A percentile compares a stretch with the other conserved stretches of the same genome.
These are phyloP conservation scores for Diddensiella santjacobensis DNA, from an alignment of 805 yeast species.

Conservation along the genomic window DNA sequence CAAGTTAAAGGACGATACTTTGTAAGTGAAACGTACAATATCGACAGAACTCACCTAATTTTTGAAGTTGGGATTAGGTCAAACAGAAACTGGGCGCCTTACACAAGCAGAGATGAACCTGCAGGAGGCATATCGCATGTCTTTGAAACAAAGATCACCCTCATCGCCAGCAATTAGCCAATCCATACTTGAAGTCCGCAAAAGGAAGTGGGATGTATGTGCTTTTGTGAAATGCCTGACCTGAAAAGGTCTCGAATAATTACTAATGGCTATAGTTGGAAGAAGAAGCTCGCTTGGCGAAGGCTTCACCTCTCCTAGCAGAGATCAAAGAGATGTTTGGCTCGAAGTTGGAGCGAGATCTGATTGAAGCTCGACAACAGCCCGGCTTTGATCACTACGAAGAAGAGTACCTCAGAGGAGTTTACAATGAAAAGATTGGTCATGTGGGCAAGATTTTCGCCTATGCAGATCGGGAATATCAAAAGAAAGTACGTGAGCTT, in stretches of 20 bases:
- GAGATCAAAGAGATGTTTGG: slow-evolving; percentile 26
- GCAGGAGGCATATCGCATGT: slow-evolving; percentile 28
- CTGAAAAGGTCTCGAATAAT: not conserved
- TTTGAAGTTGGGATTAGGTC: slow-evolving; percentile 27
- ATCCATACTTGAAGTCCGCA: slow-evolving; percentile 25
- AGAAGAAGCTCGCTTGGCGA: slow-evolving; percentile 25
- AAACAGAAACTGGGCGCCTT: slow-evolving; percentile 27
- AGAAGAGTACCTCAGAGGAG: slow-evolving; percentile 19
- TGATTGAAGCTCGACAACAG: slow-evolving; percentile 15
- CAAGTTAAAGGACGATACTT: slow-evolving; percentile 28
- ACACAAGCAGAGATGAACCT: slow-evolving; percentile 27
- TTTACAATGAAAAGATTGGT: slow-evolving; percentile 20
- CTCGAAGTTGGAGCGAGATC: slow-evolving; percentile 9
- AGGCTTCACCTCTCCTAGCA: slow-evolving; percentile 22
- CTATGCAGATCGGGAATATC: slow-evolving; percentile 21
- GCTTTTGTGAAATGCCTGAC: not conserved
- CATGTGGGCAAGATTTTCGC: slow-evolving; percentile 25
- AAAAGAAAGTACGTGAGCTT: slow-evolving; percentile 7
- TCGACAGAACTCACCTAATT: no score
- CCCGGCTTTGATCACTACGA: slow-evolving; percentile 23
- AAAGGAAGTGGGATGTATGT: slow-evolving; percentile 25
- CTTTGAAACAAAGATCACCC: slow-evolving; percentile 27
- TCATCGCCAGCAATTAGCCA: slow-evolving; percentile 28
- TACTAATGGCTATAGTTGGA: slow-evolving; percentile 1
- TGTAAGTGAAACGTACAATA: slow-evolving; percentile 15